Conservation (phyloP, 106 monocot species). For the Triglochin maritima region DNA sequence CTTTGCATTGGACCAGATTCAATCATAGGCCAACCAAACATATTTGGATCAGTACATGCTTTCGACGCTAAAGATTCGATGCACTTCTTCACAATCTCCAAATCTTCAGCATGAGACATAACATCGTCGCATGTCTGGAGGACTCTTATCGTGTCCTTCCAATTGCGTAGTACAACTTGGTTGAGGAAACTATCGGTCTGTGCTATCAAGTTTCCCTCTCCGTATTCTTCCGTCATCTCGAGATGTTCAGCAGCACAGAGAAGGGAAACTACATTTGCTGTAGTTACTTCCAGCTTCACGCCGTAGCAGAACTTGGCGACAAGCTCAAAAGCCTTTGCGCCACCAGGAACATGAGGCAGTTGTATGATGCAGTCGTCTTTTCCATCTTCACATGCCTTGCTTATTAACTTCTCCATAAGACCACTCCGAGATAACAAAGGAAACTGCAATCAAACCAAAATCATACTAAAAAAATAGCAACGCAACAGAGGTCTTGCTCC, state of each 20-base stretch:
- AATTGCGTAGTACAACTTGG: conserved; percentile 25
- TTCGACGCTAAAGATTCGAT: conserved; percentile 45
- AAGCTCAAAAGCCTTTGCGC: conserved; percentile 23
- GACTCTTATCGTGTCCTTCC: conserved; percentile 38
- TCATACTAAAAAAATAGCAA: not conserved
- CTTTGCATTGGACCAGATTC: conserved; percentile 7
- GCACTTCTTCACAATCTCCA: conserved; percentile 37
- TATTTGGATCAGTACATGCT: conserved; percentile 30
- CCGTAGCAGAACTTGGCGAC: conserved; percentile 7
- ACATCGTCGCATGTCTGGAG: conserved; percentile 40
- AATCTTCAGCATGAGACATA: conserved; percentile 37
- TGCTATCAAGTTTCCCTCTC: conserved; percentile 33
- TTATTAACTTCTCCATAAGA: conserved; percentile 29
- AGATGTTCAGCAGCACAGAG: conserved; percentile 46
- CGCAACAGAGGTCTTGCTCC: too few relatives aligned
- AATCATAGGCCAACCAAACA: conserved; percentile 25
- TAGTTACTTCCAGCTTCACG: conserved; percentile 5
- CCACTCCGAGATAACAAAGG: conserved; percentile 42
- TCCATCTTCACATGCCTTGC: conserved; percentile 8
- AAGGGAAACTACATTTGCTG: conserved; percentile 31
- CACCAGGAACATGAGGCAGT: conserved; percentile 42
- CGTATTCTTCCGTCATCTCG: conserved; percentile 44
- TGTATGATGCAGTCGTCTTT: conserved; percentile 16
- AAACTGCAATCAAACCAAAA: conserved; percentile 21
- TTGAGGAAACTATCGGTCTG: conserved; percentile 36